Base-by-base conservation (phyloP, 352 stramenopile species). In the Pythium phragmiticola region DNA sequence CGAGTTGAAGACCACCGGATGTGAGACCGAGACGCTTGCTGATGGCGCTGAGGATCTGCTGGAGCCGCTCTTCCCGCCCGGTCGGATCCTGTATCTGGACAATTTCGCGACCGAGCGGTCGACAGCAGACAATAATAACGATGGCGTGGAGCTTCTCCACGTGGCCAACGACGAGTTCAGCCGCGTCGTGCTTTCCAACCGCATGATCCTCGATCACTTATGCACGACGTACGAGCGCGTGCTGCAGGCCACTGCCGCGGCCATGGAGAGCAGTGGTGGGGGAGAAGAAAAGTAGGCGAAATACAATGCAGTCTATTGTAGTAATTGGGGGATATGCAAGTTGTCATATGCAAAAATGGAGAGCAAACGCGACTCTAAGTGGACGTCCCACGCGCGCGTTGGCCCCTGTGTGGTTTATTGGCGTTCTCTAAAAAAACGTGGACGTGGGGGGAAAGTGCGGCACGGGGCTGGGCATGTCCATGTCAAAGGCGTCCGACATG, bases 171-270 rank as follows among this genome's bases (percentile, higher is more conserved):
- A 90, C 53, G 78, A 89, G 54, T 93, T 93, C 57, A 75, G 75
- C 58, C 78, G 75, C 47, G 77, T 93, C 11, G 76, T 89, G 60
- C 77, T 95, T 9, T 93, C 87, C 33, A 91, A 92, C 45, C 71
- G 77, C 46, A 95, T 95, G 87, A 76, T 95, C 13, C 70, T 90
- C 17, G 84, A 95, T 55, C 87, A 95, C 30, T 77, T 95, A n/a
- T 94, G 87, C 63, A 90, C 82, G 4, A 79, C 85, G 43, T 95
- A 95, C 66, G 86, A 95, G 56, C 74, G 73, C 33, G 72, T 87
- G 64, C 69, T 93, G 37, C 64, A 68, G 33, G 56, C 19, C 17
- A 57, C 48, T 21, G 65, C 39, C 48, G 42, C 23, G 48, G 28
- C 37, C 4, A 33, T 66, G 28, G 56, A 14, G 14, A 47, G 3